A percentile compares a stretch with the other conserved stretches of the same genome.
These are phyloP conservation scores for Phytophthora litchii DNA, from an alignment of 352 stramenopile genomes.

Conservation along the genomic window DNA sequence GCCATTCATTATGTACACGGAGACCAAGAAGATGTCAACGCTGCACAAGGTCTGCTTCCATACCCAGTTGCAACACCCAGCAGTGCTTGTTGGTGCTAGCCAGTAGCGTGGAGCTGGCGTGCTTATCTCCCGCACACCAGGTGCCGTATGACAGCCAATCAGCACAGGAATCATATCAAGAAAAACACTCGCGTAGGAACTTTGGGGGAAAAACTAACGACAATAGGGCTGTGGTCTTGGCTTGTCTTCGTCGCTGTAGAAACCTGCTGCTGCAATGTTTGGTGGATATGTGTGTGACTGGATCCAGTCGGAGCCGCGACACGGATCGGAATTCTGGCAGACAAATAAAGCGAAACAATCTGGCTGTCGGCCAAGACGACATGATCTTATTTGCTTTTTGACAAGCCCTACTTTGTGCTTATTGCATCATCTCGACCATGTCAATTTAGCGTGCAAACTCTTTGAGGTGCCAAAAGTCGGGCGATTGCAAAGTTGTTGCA, in stretches of 20 bases:
- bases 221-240: conserved; percentile 13
- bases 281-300: neutral
- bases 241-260: conserved; percentile 17
- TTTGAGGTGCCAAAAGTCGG: neutral
- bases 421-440: neutral
- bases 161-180: conserved; percentile 6
- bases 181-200: conserved; percentile 1
- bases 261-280: conserved; percentile 2
- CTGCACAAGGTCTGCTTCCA: neutral
- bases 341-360: neutral
- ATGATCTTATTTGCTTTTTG: neutral
- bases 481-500: neutral
- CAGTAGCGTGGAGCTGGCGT: conserved; percentile 17
- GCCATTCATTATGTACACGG: conserved; percentile 11
- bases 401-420: neutral
- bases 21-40: neutral
- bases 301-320: conserved; percentile 16
- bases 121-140: conserved; percentile 16
- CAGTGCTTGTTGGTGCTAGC: conserved; percentile 9
- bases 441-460: neutral
- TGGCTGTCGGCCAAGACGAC: neutral
- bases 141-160: conserved; percentile 30
- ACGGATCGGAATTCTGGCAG: conserved; percentile 12
- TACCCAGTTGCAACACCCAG: conserved; percentile 4
- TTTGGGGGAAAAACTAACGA: conserved; percentile 1